These are phyloP conservation scores for Zopfochytrium polystomum DNA, from an alignment of 371 early-diverging fungal species.

Conservation along the genomic window DNA sequence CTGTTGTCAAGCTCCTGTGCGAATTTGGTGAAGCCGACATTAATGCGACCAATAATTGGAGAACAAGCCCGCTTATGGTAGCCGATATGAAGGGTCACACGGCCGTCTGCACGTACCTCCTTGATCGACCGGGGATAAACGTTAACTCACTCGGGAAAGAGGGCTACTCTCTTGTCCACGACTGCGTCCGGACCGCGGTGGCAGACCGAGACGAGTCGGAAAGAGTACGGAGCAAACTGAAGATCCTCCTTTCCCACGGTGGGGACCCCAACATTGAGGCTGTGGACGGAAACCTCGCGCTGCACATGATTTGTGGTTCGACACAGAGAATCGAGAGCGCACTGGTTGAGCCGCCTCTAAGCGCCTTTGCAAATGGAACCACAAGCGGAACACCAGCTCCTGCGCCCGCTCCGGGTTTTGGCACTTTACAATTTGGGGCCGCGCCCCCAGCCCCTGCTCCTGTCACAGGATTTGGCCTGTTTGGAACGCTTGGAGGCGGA, in stretches of 20 bases:
- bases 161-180: constrained; percentile 55
- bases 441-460: too few relatives aligned
- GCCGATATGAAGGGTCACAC: constrained; percentile 62
- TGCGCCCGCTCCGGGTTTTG: too few relatives aligned
- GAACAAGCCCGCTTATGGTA: constrained; percentile 54
- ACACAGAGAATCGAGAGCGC: too few relatives aligned
- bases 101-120: constrained; percentile 47
- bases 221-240: constrained; percentile 33
- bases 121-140: constrained; percentile 39
- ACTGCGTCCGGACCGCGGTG: constrained; percentile 29
- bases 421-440: too few relatives aligned
- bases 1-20: constrained; percentile 43
- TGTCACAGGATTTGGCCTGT: too few relatives aligned
- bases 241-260: constrained; percentile 42
- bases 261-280: constrained; percentile 43
- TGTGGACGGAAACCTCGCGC: constrained; percentile 47
- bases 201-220: constrained; percentile 38
- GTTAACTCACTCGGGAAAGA: constrained; percentile 53
- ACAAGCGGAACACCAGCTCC: too few relatives aligned
- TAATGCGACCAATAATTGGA: constrained; percentile 53
- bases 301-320: constrained; percentile 42
- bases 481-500: too few relatives aligned
- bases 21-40: constrained; percentile 47
- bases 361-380: too few relatives aligned
- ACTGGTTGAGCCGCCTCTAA: too few relatives aligned